Evolutionary conservation across 148 eudicot genomes (phyloP).

Genomic region (Cornus suecica): DNA sequence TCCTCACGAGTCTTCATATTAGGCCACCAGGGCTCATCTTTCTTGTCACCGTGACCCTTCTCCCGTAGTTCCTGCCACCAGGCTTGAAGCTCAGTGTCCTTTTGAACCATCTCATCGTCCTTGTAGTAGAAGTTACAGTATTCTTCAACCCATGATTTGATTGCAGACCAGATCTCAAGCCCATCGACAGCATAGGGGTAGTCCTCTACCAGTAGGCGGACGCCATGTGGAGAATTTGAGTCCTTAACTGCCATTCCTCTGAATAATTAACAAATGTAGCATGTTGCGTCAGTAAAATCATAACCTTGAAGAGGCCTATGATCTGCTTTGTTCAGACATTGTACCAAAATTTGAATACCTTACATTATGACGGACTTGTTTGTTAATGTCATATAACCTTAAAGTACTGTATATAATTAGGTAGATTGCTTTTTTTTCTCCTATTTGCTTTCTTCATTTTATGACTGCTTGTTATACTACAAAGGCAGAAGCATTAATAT

Average conservation of each 20-base stretch:
- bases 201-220: slow-evolving; percentile 70
- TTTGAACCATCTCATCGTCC: slow-evolving; percentile 33
- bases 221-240: slow-evolving; percentile 45
- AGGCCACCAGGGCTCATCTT: slow-evolving; percentile 82
- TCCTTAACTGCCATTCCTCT: slow-evolving; percentile 93
- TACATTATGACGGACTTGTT: background rate
- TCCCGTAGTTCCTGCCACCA: slow-evolving; percentile 82
- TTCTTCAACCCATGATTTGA: slow-evolving; percentile 70
- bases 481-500: slow-evolving; percentile 1
- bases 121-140: slow-evolving; percentile 65
- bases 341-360: background rate
- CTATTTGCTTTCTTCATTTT: background rate
- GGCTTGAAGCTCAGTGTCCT: slow-evolving; percentile 63
- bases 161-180: slow-evolving; percentile 79
- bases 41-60: slow-evolving; percentile 76
- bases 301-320: background rate
- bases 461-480: background rate
- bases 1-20: slow-evolving; percentile 52
- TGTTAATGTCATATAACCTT: too few species aligned
- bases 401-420: background rate
- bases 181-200: slow-evolving; percentile 91
- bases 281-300: background rate
- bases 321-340: background rate
- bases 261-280: slow-evolving; percentile 6
- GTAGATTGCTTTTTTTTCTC: background rate